Conservation (phyloP, 23 red algal species). For the Gracilaria caudata region DNA sequence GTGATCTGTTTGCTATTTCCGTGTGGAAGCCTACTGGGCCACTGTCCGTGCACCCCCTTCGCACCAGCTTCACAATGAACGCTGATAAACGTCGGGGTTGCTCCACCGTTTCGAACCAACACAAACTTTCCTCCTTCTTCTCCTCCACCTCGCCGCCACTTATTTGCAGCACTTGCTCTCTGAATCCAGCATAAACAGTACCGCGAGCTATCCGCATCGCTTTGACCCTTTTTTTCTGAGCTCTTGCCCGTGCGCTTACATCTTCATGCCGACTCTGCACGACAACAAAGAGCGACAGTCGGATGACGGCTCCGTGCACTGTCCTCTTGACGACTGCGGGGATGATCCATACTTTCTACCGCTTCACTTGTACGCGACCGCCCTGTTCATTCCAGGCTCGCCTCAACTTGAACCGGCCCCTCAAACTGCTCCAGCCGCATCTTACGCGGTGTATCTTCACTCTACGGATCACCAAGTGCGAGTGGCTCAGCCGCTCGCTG, state of each 20-base stretch:
- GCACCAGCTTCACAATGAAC: background rate
- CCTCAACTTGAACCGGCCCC: background rate
- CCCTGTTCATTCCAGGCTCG: background rate
- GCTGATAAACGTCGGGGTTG: too few relatives aligned
- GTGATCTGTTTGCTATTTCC: background rate
- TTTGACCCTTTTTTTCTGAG: background rate
- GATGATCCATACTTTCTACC: constrained; percentile 17
- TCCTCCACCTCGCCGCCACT: background rate
- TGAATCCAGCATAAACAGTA: background rate
- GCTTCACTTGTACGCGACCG: background rate
- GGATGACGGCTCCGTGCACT: background rate
- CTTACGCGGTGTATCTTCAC: constrained; percentile 19
- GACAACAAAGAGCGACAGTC: background rate
- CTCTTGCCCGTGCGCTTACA: background rate
- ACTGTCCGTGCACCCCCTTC: background rate
- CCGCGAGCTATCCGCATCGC: background rate
- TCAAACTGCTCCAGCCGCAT: constrained; percentile 6
- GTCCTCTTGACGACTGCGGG: constrained; percentile 1
- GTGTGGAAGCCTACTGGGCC: background rate
- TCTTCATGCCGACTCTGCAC: background rate
- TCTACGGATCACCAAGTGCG: constrained; percentile 9
- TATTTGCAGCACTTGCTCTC: background rate
- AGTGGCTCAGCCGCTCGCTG: background rate
- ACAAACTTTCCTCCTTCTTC: background rate
- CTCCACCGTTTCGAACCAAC: too few relatives aligned